Percentiles rank a stretch among this genome's conserved stretches.
Evolutionary conservation across 768 basidiomycete genomes (phyloP).

Genomic region (Cystobasidium onofrii): DNA sequence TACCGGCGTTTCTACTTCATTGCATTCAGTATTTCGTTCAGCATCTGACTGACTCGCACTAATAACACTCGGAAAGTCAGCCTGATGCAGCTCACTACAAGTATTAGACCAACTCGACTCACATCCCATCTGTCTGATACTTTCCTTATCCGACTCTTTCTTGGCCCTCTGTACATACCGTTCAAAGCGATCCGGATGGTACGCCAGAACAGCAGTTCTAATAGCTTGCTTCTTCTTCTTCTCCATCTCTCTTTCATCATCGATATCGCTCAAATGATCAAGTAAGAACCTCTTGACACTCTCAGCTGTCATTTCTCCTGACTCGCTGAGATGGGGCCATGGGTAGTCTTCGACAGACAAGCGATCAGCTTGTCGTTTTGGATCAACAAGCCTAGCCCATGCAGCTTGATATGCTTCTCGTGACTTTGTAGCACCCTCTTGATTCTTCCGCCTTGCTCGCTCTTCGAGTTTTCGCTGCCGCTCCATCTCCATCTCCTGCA

Average conservation of each 20-base stretch:
- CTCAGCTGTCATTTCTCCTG: conserved; percentile 6
- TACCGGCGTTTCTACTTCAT: conserved; percentile 13
- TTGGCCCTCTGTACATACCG: conserved; percentile 33
- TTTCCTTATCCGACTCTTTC: conserved; percentile 35
- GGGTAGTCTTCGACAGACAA: conserved; percentile 39
- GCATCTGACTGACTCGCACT: conserved; percentile 28
- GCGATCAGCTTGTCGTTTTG: conserved; percentile 11
- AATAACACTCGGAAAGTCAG: no score
- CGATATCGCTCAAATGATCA: conserved; percentile 17
- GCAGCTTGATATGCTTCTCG: conserved; percentile 29
- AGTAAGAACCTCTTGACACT: conserved; percentile 22
- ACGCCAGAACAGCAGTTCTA: conserved; percentile 39
- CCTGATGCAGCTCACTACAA: not conserved
- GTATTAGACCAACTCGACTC: not conserved
- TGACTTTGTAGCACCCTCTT: not conserved
- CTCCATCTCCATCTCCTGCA: conserved; percentile 29
- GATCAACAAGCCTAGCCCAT: conserved; percentile 31
- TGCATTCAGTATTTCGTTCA: conserved; percentile 30
- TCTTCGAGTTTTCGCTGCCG: conserved; percentile 28
- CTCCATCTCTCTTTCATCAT: conserved; percentile 8
- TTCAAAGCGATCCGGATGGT: conserved; percentile 42
- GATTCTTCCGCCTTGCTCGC: conserved; percentile 14
- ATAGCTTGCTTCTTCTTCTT: conserved; percentile 33
- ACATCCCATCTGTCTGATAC: conserved; percentile 38
- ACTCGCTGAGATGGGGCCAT: conserved; percentile 36